phyloP scores from a whole-genome alignment of 148 eudicot genomes.

The Nepenthes gracilis region DNA sequence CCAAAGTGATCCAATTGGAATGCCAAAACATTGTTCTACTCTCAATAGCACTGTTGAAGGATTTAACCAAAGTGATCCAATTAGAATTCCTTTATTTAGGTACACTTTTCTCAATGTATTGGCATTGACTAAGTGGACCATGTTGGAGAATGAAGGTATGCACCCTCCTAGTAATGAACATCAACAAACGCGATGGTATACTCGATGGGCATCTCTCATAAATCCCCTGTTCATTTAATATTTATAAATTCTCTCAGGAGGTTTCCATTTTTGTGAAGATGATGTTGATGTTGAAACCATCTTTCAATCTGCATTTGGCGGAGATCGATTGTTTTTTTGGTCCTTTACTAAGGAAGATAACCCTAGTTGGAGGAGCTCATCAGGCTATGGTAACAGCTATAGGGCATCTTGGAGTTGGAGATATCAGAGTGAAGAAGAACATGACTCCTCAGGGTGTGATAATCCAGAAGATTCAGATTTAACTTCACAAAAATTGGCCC shows the following conservation, averaged over 20 bases:
- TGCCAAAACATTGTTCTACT: too few species aligned
- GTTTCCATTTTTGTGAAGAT: conserved; percentile 52
- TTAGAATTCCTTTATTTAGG: too few species aligned
- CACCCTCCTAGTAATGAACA: too few species aligned
- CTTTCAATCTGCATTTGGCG: conserved; percentile 53
- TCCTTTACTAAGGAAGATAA: conserved; percentile 57
- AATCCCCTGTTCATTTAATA: too few species aligned
- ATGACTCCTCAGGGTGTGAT: conserved; percentile 36
- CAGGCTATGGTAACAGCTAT: conserved; percentile 29
- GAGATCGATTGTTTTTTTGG: conserved; percentile 46
- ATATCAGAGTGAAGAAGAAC: conserved; percentile 30
- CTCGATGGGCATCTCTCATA: too few species aligned
- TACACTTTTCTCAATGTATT: too few species aligned
- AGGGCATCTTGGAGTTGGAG: conserved; percentile 36
- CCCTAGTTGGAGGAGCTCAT: conserved; percentile 37
- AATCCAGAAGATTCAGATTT: conserved; percentile 21
- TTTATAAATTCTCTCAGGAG: conserved; percentile 28
- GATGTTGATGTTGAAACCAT: conserved; percentile 38
- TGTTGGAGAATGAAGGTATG: too few species aligned
- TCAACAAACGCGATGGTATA: too few species aligned
- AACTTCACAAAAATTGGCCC: conserved; percentile 46
- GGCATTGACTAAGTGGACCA: too few species aligned
- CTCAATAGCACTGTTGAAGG: too few species aligned
- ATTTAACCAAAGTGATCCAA: too few species aligned
- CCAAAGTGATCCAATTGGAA: too few species aligned